phyloP scores from a whole-genome alignment of 441 rosid genomes.

The Eutrema salsugineum region DNA sequence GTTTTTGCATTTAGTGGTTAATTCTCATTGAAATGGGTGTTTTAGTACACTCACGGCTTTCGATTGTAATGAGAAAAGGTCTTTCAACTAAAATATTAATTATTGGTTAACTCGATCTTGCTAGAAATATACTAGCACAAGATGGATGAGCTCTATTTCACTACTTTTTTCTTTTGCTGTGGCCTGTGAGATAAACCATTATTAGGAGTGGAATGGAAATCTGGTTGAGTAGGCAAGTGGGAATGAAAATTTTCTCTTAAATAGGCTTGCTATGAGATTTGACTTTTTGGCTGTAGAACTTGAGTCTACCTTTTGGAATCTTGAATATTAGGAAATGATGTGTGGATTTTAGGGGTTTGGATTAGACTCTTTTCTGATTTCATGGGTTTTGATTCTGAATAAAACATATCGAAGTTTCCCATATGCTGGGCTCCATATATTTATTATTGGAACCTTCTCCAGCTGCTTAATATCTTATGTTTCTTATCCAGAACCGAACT shows the following conservation, averaged over 20 bases:
- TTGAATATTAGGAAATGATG: not conserved
- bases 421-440: not conserved
- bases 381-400: constrained; percentile 8
- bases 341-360: not conserved
- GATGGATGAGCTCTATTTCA: not conserved
- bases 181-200: not conserved
- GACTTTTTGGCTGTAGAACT: not conserved
- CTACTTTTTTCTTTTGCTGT: not conserved
- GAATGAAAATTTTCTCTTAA: not conserved
- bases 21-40: not conserved
- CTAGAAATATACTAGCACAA: no score
- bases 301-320: not conserved
- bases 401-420: not conserved
- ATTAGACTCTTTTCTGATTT: no score
- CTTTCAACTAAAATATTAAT: no score
- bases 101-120: no score
- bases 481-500: constrained; percentile 40
- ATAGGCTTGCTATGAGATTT: not conserved
- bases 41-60: no score
- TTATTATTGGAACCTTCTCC: constrained; percentile 6
- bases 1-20: not conserved
- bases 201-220: not conserved
- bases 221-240: not conserved
- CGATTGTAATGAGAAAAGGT: no score
- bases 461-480: constrained; percentile 29